These are phyloP conservation scores for Aegilops bicornis DNA, from an alignment of 176 grass and related monocot genomes.

Conservation along the genomic window DNA sequence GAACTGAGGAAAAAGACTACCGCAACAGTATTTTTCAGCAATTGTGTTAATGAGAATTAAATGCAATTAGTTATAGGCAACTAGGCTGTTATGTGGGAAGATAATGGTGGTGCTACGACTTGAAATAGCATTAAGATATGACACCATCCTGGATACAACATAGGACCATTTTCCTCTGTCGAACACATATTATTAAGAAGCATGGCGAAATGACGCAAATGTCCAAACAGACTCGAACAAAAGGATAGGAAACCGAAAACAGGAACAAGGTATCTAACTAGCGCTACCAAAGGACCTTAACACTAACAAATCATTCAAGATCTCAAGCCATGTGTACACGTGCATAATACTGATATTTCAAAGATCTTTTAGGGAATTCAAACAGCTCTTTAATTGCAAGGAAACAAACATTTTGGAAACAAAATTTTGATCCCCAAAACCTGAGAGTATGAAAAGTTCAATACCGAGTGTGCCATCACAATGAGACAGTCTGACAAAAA, in stretches of 20 bases:
- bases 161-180: background rate
- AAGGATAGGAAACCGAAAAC: too few relatives aligned
- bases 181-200: background rate
- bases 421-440: slow-evolving; percentile 15
- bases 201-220: background rate
- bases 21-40: background rate
- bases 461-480: background rate
- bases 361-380: background rate
- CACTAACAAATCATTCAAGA: background rate
- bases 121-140: slow-evolving; percentile 10
- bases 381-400: background rate
- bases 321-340: background rate
- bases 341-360: slow-evolving; percentile 8
- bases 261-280: background rate
- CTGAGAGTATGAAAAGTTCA: slow-evolving; percentile 1
- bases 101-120: background rate
- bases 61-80: background rate
- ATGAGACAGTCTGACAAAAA: slow-evolving; percentile 17
- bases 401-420: background rate
- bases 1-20: background rate
- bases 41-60: background rate
- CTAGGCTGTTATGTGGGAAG: background rate
- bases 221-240: background rate
- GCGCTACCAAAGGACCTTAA: background rate
- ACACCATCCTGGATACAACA: background rate